Evolutionary conservation across 2,329 filamentous ascomycete genomes (phyloP).

Genomic region (Ophiostoma himal-ulmi): DNA sequence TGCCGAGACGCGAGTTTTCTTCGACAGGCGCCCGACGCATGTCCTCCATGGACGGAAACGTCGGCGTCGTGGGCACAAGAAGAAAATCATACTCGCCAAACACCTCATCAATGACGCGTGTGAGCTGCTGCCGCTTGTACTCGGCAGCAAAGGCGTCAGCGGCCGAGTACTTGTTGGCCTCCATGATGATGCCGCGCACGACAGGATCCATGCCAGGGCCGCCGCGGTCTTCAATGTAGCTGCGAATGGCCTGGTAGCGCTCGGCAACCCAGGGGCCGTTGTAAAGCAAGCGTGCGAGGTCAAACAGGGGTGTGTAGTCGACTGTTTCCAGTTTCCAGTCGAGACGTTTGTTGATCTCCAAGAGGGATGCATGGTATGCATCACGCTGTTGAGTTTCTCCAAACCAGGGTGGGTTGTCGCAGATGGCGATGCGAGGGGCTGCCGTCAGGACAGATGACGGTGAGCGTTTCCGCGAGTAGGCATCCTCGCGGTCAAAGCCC

Average conservation of each 20-base stretch:
- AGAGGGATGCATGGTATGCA: conserved; percentile 40
- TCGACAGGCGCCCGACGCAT: conserved; percentile 47
- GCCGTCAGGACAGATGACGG: background rate
- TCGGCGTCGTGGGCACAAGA: conserved; percentile 53
- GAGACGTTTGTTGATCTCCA: conserved; percentile 33
- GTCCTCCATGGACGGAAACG: conserved; percentile 46
- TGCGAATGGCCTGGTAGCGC: conserved; percentile 47
- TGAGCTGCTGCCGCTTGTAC: conserved; percentile 37
- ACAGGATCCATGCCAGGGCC: conserved; percentile 34
- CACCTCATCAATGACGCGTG: conserved; percentile 37
- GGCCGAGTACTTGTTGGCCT: conserved; percentile 38
- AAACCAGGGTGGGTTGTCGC: conserved; percentile 39
- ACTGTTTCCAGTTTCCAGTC: conserved; percentile 40
- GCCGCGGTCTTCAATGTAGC: conserved; percentile 38
- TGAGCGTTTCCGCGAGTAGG: conserved; percentile 19
- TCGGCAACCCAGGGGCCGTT: conserved; percentile 54
- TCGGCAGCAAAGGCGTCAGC: conserved; percentile 42
- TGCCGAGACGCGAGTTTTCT: conserved; percentile 49
- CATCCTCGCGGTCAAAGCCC: conserved; percentile 42
- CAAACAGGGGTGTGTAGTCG: conserved; percentile 47
- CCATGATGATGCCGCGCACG: conserved; percentile 36
- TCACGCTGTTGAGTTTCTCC: conserved; percentile 33
- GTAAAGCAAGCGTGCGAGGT: conserved; percentile 50
- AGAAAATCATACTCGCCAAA: conserved; percentile 40
- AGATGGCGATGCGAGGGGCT: conserved; percentile 32